phyloP scores from a whole-genome alignment of 306 rosid species.

The Prunus kanzakura region DNA sequence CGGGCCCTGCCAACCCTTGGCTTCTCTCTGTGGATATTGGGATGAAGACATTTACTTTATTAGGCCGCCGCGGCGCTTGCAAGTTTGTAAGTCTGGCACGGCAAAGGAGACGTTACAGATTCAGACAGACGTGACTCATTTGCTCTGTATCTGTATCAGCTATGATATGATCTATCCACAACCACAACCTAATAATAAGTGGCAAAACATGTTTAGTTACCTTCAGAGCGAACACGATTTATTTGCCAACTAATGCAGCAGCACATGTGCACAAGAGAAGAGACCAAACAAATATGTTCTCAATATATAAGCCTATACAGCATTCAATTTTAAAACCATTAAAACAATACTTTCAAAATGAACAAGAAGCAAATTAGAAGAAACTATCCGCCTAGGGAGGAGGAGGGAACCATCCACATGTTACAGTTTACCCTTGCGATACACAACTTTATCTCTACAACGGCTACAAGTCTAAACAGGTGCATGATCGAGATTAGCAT shows the following conservation, averaged over 20 bases:
- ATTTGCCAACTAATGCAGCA: too few species aligned
- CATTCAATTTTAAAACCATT: background rate
- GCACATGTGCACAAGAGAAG: background rate
- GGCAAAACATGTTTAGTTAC: background rate
- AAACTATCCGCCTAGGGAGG: background rate
- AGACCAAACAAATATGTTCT: background rate
- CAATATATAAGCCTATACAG: background rate
- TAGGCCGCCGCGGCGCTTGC: background rate
- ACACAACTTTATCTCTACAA: background rate
- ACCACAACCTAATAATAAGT: background rate
- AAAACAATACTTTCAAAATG: background rate
- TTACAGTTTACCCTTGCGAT: background rate
- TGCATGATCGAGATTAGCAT: background rate
- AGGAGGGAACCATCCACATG: background rate
- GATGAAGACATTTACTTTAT: background rate
- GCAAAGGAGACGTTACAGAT: background rate
- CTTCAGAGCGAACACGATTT: too few species aligned
- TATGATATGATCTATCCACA: background rate
- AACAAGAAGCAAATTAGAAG: background rate
- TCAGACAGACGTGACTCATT: background rate
- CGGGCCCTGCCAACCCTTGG: background rate
- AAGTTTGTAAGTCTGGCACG: background rate
- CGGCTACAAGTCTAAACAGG: background rate
- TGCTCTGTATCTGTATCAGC: background rate
- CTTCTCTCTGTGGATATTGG: background rate